Percentiles rank a stretch among this genome's conserved stretches.
Conservation (phyloP, 768 basidiomycete genomes). For the Boletus subparvulus region DNA sequence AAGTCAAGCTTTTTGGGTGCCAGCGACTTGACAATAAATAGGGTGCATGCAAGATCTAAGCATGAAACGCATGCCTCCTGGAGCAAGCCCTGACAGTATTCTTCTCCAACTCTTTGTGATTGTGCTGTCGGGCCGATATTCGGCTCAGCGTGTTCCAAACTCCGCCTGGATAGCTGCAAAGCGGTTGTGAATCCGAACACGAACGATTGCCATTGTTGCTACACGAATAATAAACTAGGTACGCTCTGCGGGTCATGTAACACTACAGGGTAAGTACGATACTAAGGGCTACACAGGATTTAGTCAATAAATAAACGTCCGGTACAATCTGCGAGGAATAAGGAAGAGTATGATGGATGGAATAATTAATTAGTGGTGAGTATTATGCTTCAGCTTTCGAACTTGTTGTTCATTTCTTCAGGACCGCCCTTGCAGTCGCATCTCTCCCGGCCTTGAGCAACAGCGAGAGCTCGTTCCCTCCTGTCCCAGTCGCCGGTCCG, state of each 20-base stretch:
- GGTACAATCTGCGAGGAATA: background rate
- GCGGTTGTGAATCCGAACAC: background rate
- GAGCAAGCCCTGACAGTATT: too few species aligned
- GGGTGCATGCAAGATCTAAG: too few species aligned
- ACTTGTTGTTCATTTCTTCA: conserved; percentile 33
- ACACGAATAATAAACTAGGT: conserved; percentile 19
- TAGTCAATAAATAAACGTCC: conserved; percentile 30
- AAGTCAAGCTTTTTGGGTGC: too few species aligned
- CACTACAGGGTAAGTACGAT: conserved; percentile 17
- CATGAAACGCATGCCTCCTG: too few species aligned
- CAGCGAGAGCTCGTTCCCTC: conserved; percentile 79
- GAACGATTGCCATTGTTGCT: conserved; percentile 11
- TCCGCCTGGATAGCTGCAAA: background rate
- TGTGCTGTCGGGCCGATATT: background rate
- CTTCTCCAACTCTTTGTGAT: too few species aligned
- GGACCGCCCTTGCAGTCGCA: conserved; percentile 67
- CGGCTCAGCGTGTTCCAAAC: background rate
- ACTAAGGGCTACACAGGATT: conserved; percentile 30
- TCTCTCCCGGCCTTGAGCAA: conserved; percentile 90
- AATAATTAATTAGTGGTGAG: conserved; percentile 20
- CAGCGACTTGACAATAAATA: too few species aligned
- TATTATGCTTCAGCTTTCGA: background rate
- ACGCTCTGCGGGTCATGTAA: conserved; percentile 3
- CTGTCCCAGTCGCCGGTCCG: conserved; percentile 76
- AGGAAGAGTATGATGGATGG: background rate